Evolutionary conservation across 1,139 yeast species (phyloP).

Genomic region (Casaregolazyma suthepensis): DNA sequence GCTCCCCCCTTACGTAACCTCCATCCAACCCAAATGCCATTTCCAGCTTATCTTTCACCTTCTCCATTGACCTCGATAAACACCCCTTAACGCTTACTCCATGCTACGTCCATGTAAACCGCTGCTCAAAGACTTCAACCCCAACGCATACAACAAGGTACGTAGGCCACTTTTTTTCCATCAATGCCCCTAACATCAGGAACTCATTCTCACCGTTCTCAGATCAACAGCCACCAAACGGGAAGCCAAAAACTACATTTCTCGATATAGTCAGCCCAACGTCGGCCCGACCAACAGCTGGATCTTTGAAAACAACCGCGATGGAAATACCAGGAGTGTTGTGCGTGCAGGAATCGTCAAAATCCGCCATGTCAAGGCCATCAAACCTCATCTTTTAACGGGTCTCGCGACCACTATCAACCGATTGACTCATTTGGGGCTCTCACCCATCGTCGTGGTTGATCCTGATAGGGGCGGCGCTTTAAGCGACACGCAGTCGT

Average conservation of each 20-base stretch:
- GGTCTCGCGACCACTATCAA: slow-evolving; percentile 48
- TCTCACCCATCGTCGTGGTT: slow-evolving; percentile 36
- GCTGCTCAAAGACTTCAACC: background rate
- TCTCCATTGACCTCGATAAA: too few relatives aligned
- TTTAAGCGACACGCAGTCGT: slow-evolving; percentile 24
- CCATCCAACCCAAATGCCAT: background rate
- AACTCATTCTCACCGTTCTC: slow-evolving; percentile 54
- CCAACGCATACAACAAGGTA: background rate
- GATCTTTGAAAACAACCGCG: slow-evolving; percentile 25
- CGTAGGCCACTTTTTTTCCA: background rate
- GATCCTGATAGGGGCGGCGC: slow-evolving; percentile 18
- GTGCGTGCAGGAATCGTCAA: slow-evolving; percentile 46
- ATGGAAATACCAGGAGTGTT: slow-evolving; percentile 26
- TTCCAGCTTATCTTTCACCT: too few relatives aligned
- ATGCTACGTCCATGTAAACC: background rate
- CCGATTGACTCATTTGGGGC: slow-evolving; percentile 47
- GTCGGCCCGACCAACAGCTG: slow-evolving; percentile 9
- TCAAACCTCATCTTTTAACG: slow-evolving; percentile 33
- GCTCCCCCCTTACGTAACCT: background rate
- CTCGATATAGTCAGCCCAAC: slow-evolving; percentile 37
- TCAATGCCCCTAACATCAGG: slow-evolving; percentile 20
- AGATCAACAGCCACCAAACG: slow-evolving; percentile 62
- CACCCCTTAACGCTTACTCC: too few relatives aligned
- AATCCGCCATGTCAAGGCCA: slow-evolving; percentile 36
- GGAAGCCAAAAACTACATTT: slow-evolving; percentile 55